phyloP scores from a whole-genome alignment of 352 stramenopile species.

The Pythium coloratum region DNA sequence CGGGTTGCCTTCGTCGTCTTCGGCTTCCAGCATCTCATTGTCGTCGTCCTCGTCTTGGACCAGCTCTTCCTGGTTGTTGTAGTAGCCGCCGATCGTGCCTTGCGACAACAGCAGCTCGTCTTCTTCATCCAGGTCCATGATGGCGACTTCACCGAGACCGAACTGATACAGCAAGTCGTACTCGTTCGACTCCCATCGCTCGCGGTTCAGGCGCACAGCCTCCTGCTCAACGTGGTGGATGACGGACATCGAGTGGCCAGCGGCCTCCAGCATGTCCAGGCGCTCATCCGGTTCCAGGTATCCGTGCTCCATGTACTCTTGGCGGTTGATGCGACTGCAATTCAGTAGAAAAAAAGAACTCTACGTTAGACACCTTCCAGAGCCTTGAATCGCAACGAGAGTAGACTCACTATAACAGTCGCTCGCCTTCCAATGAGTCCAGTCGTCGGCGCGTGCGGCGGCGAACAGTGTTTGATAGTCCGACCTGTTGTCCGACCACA shows the following conservation, averaged over 20 bases:
- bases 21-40: constrained; percentile 48
- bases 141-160: constrained; percentile 58
- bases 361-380: not conserved
- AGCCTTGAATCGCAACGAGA: not conserved
- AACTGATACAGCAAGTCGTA: constrained; percentile 86
- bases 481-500: constrained; percentile 38
- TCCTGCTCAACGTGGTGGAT: constrained; percentile 71
- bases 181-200: constrained; percentile 85
- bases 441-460: constrained; percentile 59
- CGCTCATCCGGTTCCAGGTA: constrained; percentile 81
- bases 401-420: constrained; percentile 39
- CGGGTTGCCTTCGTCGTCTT: constrained; percentile 37
- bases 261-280: constrained; percentile 70
- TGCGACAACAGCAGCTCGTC: constrained; percentile 40
- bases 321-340: constrained; percentile 51
- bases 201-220: constrained; percentile 70
- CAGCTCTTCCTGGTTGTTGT: constrained; percentile 11
- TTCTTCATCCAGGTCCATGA: constrained; percentile 67
- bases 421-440: constrained; percentile 69
- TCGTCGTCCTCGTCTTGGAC: constrained; percentile 31
- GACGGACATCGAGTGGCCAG: constrained; percentile 59
- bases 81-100: constrained; percentile 17
- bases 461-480: constrained; percentile 67
- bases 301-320: constrained; percentile 83
- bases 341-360: not conserved